Percentiles rank a stretch among this genome's conserved stretches.
phyloP scores from a whole-genome alignment of 768 basidiomycete genomes.

The Psilocybe cubensis region DNA sequence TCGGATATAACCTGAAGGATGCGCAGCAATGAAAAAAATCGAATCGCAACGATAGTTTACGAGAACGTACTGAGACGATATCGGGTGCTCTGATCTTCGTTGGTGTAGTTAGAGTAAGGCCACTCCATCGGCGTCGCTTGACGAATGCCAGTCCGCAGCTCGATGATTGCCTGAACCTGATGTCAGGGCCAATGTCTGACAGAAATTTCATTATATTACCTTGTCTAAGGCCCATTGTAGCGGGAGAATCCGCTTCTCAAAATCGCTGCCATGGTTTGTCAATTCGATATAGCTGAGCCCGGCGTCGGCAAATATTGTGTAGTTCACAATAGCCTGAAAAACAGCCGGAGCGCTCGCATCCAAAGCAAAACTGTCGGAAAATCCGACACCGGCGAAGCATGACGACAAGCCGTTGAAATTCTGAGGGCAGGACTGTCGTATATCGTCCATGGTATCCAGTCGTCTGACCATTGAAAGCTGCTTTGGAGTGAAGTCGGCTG shows the following conservation, averaged over 20 bases:
- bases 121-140: slow-evolving; percentile 68
- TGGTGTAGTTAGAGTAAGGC: slow-evolving; percentile 73
- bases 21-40: neutral
- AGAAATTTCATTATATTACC: slow-evolving; percentile 36
- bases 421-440: slow-evolving; percentile 64
- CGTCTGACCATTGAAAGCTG: slow-evolving; percentile 56
- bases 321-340: slow-evolving; percentile 43
- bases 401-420: slow-evolving; percentile 74
- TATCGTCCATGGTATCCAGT: slow-evolving; percentile 48
- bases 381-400: slow-evolving; percentile 71
- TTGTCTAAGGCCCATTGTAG: slow-evolving; percentile 79
- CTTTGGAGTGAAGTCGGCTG: slow-evolving; percentile 47
- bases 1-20: slow-evolving; percentile 64
- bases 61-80: slow-evolving; percentile 57
- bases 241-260: slow-evolving; percentile 71
- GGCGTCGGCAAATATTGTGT: slow-evolving; percentile 71
- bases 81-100: slow-evolving; percentile 58
- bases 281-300: slow-evolving; percentile 72
- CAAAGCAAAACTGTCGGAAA: slow-evolving; percentile 59
- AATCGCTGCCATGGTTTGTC: slow-evolving; percentile 64
- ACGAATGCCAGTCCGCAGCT: slow-evolving; percentile 60
- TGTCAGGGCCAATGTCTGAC: too few relatives aligned
- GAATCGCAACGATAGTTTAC: neutral
- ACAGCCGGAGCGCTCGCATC: slow-evolving; percentile 33
- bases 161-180: slow-evolving; percentile 59